A percentile compares a stretch with the other conserved stretches of the same genome.
Conservation (phyloP, 2,329 filamentous ascomycete genomes). For the Diaporthe sp. region DNA sequence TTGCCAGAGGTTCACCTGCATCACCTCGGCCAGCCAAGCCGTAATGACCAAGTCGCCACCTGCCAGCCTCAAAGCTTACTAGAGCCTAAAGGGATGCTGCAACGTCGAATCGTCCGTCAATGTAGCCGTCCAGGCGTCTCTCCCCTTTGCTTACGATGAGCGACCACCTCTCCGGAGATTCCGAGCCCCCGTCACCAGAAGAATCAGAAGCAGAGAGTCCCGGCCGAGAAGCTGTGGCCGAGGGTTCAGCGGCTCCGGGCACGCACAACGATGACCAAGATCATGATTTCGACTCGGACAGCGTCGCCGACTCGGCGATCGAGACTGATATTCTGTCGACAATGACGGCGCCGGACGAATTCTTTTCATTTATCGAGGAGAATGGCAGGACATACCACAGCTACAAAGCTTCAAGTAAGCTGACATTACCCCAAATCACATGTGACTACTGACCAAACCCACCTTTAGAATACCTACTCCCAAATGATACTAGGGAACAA, state of each 20-base stretch:
- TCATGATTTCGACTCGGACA: conserved; percentile 2
- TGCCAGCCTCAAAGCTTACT: conserved; percentile 5
- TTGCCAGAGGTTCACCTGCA: conserved; percentile 10
- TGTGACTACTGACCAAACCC: background rate
- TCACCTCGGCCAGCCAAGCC: conserved; percentile 2
- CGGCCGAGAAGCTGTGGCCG: conserved; percentile 4
- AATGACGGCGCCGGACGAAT: conserved; percentile 27
- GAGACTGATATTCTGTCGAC: conserved; percentile 28
- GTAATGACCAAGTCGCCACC: background rate
- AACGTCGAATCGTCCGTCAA: background rate
- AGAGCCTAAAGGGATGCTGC: conserved; percentile 13
- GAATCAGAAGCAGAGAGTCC: conserved; percentile 2
- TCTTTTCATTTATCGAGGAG: conserved; percentile 33
- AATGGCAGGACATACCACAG: conserved; percentile 34
- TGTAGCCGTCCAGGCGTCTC: conserved; percentile 3
- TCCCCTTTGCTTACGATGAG: conserved; percentile 15
- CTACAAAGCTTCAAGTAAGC: conserved; percentile 41
- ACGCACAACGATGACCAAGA: background rate
- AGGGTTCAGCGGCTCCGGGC: background rate
- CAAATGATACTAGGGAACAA: conserved; percentile 32
- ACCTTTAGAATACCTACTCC: conserved; percentile 36
- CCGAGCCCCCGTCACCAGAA: conserved; percentile 11
- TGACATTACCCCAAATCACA: background rate
- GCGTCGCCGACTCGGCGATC: conserved; percentile 33
- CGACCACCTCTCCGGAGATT: background rate